These are phyloP conservation scores for Fraxinus quadrangulata DNA, from an alignment of 257 asterid species.

Conservation along the genomic window DNA sequence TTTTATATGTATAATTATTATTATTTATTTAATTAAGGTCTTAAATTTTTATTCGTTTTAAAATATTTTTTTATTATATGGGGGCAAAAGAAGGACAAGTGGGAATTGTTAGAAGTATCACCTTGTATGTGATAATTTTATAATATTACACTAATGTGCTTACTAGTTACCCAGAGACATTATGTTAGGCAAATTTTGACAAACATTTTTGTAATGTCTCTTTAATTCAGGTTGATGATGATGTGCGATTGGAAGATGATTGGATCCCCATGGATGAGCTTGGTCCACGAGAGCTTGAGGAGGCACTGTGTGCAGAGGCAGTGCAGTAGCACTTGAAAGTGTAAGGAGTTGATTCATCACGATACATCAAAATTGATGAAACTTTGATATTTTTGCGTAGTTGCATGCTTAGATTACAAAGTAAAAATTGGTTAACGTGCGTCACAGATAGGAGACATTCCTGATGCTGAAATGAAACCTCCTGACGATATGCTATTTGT, in stretches of 20 bases:
- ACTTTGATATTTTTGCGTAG: conserved; percentile 6
- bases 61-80: too few species aligned
- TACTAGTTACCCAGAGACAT: conserved; percentile 19
- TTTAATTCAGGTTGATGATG: conserved; percentile 70
- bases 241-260: conserved; percentile 92
- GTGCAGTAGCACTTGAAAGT: conserved; percentile 94
- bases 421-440: conserved; percentile 20
- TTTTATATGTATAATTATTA: too few species aligned
- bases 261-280: conserved; percentile 96
- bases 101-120: too few species aligned
- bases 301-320: conserved; percentile 73
- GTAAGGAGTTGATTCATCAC: conserved; percentile 44
- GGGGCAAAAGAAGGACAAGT: too few species aligned
- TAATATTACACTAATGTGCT: not conserved
- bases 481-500: conserved; percentile 95
- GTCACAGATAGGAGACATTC: conserved; percentile 89
- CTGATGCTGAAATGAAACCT: conserved; percentile 92
- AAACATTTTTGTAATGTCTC: conserved; percentile 25
- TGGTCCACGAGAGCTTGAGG: conserved; percentile 66
- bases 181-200: conserved; percentile 9
- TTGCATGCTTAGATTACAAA: not conserved
- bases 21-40: too few species aligned
- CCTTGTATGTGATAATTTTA: too few species aligned
- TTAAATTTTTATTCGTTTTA: too few species aligned
- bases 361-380: not conserved